Conservation (phyloP, 129 eudicot genomes). For the Tanacetum coccineum region DNA sequence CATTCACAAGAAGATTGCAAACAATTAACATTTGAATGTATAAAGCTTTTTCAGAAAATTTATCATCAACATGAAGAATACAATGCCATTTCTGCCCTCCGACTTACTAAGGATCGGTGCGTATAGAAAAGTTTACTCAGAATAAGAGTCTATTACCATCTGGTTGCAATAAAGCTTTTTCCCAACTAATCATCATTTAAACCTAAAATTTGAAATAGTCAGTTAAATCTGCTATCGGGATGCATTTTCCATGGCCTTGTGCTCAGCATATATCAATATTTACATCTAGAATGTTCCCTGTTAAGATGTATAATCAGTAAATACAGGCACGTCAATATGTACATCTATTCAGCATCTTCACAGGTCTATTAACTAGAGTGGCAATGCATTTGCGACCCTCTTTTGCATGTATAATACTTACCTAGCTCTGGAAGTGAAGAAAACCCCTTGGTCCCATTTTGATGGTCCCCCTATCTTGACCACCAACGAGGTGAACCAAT, state of each 20-base stretch:
- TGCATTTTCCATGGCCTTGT: conserved; percentile 67
- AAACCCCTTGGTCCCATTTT: conserved; percentile 33
- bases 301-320: conserved; percentile 13
- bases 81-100: neutral
- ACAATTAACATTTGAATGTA: conserved; percentile 1
- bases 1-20: conserved; percentile 13
- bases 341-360: neutral
- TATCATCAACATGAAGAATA: conserved; percentile 2
- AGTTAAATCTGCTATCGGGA: conserved; percentile 56
- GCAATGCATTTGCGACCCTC: neutral
- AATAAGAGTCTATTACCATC: conserved; percentile 42
- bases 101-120: too few species aligned
- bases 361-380: neutral
- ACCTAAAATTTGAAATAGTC: conserved; percentile 75
- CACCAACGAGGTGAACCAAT: conserved; percentile 26
- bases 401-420: conserved; percentile 20
- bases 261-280: conserved; percentile 51
- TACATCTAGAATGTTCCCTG: conserved; percentile 77
- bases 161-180: conserved; percentile 56
- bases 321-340: conserved; percentile 13
- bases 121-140: conserved; percentile 7
- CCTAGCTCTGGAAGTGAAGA: conserved; percentile 69
- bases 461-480: conserved; percentile 30
- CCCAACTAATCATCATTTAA: conserved; percentile 75
- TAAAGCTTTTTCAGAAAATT: neutral